Conservation (phyloP, 495 filamentous ascomycete genomes). For the Aspergillus diversus region DNA sequence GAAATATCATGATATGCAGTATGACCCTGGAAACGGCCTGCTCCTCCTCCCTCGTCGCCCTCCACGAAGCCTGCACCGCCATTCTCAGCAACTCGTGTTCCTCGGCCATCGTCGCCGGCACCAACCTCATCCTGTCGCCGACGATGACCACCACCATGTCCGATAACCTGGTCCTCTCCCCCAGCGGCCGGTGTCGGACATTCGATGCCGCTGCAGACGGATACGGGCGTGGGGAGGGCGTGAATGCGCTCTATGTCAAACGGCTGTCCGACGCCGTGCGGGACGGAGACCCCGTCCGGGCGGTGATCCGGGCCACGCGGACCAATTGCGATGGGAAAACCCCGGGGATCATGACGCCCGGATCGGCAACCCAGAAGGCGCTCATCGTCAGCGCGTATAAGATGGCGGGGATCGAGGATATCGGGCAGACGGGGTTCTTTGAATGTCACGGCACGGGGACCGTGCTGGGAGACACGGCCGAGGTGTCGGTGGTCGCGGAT, state of each 20-base stretch:
- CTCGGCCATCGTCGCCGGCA: constrained; percentile 43
- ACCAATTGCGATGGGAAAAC: constrained; percentile 43
- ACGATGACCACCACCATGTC: constrained; percentile 31
- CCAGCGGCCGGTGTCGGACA: constrained; percentile 49
- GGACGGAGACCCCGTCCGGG: constrained; percentile 43
- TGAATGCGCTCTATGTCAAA: constrained; percentile 44
- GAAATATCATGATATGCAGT: no score
- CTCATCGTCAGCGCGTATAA: constrained; percentile 31
- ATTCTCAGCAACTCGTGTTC: constrained; percentile 41
- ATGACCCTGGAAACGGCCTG: constrained; percentile 42
- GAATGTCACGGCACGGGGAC: constrained; percentile 51
- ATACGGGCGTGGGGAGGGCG: constrained; percentile 64
- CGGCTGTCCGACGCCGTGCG: constrained; percentile 35
- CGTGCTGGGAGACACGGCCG: constrained; percentile 40
- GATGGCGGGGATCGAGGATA: constrained; percentile 26
- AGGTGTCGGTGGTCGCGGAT: constrained; percentile 44
- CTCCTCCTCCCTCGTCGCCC: constrained; percentile 35
- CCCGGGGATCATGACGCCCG: constrained; percentile 4
- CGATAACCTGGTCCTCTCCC: constrained; percentile 32
- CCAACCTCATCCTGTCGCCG: constrained; percentile 43
- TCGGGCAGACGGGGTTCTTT: constrained; percentile 26
- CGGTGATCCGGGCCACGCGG: constrained; percentile 43
- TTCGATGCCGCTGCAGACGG: constrained; percentile 67
- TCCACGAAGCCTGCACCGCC: constrained; percentile 40
- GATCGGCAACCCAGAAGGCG: constrained; percentile 19